phyloP scores from a whole-genome alignment of 2,329 filamentous ascomycete genomes.

The Dactylellina drechsleri region DNA sequence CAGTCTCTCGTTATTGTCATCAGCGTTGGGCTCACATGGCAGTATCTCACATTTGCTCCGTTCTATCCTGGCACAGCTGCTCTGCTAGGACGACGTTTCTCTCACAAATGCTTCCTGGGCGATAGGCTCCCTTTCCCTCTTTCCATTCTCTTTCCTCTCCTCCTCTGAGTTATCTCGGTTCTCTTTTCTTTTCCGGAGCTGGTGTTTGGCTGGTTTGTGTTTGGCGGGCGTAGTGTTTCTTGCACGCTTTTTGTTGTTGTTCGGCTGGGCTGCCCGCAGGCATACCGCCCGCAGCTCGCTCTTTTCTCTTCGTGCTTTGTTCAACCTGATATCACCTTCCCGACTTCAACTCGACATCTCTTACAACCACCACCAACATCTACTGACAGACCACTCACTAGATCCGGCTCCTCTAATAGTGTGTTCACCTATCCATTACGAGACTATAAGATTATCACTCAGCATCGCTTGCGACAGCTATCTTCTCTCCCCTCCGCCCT shows the following conservation, averaged over 20 bases:
- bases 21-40: conserved; percentile 35
- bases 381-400: conserved; percentile 10
- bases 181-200: conserved; percentile 5
- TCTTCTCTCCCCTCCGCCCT: conserved; percentile 2
- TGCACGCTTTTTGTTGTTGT: conserved; percentile 25
- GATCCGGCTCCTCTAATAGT: conserved; percentile 9
- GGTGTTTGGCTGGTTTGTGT: conserved; percentile 16
- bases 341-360: conserved; percentile 6
- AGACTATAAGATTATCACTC: too few relatives aligned
- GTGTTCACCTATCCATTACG: neutral
- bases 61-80: conserved; percentile 19
- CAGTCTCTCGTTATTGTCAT: conserved; percentile 29
- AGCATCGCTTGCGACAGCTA: too few relatives aligned
- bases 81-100: neutral
- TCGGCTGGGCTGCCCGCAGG: neutral
- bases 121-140: conserved; percentile 35
- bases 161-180: neutral
- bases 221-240: neutral
- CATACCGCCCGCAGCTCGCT: conserved; percentile 8
- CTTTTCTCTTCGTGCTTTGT: conserved; percentile 1
- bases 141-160: neutral
- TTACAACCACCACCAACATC: neutral
- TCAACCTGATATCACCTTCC: neutral
- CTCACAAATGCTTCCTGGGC: conserved; percentile 23
- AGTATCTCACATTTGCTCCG: conserved; percentile 34